Conservation (phyloP, 768 basidiomycete genomes). For the Xanthoconium purpureum region DNA sequence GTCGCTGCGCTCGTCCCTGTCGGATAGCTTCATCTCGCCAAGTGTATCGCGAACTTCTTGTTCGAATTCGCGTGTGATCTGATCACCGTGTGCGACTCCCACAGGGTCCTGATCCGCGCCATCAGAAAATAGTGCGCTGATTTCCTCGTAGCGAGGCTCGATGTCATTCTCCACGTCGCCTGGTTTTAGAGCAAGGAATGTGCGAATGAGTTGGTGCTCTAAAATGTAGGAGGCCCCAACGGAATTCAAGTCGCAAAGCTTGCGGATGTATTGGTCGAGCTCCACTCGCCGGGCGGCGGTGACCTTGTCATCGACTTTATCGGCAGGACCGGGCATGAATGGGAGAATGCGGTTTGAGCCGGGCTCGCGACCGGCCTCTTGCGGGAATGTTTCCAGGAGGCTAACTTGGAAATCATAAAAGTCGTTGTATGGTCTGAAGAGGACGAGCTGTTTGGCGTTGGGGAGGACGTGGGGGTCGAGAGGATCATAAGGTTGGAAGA, state of each 20-base stretch:
- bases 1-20: constrained; percentile 52
- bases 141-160: constrained; percentile 55
- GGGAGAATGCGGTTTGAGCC: constrained; percentile 76
- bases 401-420: constrained; percentile 97
- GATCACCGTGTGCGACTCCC: constrained; percentile 26
- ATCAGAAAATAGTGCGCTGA: constrained; percentile 50
- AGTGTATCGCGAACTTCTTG: constrained; percentile 50
- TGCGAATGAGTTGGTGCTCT: constrained; percentile 73
- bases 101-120: constrained; percentile 36
- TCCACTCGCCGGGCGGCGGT: constrained; percentile 79
- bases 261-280: constrained; percentile 83
- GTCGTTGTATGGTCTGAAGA: constrained; percentile 96
- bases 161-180: constrained; percentile 79
- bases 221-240: constrained; percentile 75
- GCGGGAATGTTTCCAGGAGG: constrained; percentile 82
- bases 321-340: constrained; percentile 94
- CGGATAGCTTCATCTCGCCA: constrained; percentile 44
- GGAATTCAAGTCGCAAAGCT: constrained; percentile 68
- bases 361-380: constrained; percentile 81
- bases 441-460: constrained; percentile 71
- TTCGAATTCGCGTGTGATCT: constrained; percentile 35
- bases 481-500: constrained; percentile 78
- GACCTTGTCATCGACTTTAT: constrained; percentile 77
- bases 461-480: constrained; percentile 56
- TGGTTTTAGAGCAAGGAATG: constrained; percentile 79